Evolutionary conservation across 2,329 filamentous ascomycete species (phyloP), one percentile per base, ranked within the genome.

Genomic region (Botrytis hyacinthi): DNA sequence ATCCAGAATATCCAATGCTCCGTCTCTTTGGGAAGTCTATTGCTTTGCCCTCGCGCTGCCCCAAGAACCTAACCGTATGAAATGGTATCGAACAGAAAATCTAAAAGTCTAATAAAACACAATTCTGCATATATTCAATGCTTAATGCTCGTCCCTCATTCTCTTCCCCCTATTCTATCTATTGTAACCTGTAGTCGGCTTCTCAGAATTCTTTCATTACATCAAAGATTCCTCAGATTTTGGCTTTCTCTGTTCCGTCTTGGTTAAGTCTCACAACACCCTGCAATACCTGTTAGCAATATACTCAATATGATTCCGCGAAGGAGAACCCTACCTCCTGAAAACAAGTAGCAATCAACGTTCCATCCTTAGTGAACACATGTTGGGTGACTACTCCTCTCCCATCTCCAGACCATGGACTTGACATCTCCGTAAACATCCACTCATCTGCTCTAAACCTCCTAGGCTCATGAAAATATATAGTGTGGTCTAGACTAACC

Each of bases 371-470:
- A 40, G 88, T 86, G 81, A 90, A 95, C 75, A 95, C 92, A 82
- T 89, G 88, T 85, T 94, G 92, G 78, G 87, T 88, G 59, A 95
- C 93, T 29, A 95, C 85, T 0, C 92, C 93, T 74, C 93, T 86
- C 5, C 92, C 93, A 78, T 94, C 91, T 1, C 91, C 92, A 3
- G 91, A 88, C 93, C 93, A 96, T 0, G 93, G 92, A 72, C 89
- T 93, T 82, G 92, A 88, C 88, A 93, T 93, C 84, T 95, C 92
- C 32, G 87, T 88, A 77, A 93, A 90, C 88, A 94, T 91, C 92
- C 92, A 95, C 82, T 94, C 88, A 78, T 91, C 89, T 7, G 88
- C 89, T 77, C 83, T 84, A 73, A 91, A 87, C 73, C 82, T 82
- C 74, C 82, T 82, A 37, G 89, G 89, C 82, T 90, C 88, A 78